phyloP scores from a whole-genome alignment of 2,329 filamentous ascomycete species.

The Penicillium sp. region DNA sequence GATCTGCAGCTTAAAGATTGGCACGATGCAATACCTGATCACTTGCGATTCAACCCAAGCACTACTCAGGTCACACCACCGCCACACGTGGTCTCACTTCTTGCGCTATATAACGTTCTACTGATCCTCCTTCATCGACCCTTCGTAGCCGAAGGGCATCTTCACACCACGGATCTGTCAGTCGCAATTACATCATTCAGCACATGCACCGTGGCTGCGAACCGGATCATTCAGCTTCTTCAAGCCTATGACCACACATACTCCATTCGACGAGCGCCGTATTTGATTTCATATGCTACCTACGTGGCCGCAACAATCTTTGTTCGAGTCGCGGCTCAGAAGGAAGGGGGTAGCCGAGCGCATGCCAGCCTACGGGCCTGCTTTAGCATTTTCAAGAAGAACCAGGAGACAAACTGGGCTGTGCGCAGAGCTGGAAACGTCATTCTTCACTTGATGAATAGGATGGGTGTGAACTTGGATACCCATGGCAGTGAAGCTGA shows the following conservation, averaged over 20 bases:
- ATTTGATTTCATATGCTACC: conserved; percentile 51
- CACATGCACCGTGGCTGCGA: conserved; percentile 46
- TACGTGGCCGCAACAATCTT: conserved; percentile 53
- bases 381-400: conserved; percentile 46
- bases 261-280: conserved; percentile 47
- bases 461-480: conserved; percentile 44
- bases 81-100: conserved; percentile 44
- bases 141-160: conserved; percentile 42
- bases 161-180: conserved; percentile 39
- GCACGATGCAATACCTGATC: conserved; percentile 40
- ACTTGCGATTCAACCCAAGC: conserved; percentile 38
- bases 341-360: conserved; percentile 38
- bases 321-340: conserved; percentile 48
- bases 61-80: conserved; percentile 37
- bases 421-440: conserved; percentile 46
- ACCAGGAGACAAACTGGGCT: conserved; percentile 49
- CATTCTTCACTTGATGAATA: conserved; percentile 45
- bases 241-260: conserved; percentile 45
- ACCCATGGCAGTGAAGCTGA: no score
- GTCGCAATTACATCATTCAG: conserved; percentile 44
- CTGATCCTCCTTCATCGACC: conserved; percentile 52
- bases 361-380: conserved; percentile 43
- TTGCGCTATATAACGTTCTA: conserved; percentile 49
- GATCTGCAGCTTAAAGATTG: conserved; percentile 43
- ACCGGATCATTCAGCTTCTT: conserved; percentile 43